These are phyloP conservation scores for Corynespora cassiicola DNA, from an alignment of 2,329 filamentous ascomycete genomes.

Conservation along the genomic window DNA sequence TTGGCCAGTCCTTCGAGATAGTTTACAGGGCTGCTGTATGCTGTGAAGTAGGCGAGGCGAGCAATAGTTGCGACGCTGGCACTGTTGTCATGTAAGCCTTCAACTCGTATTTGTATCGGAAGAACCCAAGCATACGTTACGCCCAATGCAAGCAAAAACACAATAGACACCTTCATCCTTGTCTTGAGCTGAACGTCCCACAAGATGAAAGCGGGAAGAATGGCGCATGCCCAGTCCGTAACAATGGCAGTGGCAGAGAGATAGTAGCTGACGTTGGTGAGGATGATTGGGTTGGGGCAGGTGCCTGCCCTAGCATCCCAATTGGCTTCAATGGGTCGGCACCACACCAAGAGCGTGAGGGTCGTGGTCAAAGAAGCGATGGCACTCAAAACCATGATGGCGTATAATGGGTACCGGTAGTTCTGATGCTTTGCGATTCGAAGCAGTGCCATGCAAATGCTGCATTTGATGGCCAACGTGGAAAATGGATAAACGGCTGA, in stretches of 20 bases:
- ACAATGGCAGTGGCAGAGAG: conserved; percentile 42
- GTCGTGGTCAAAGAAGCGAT: conserved; percentile 1
- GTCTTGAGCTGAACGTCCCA: conserved; percentile 48
- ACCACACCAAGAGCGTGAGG: conserved; percentile 7
- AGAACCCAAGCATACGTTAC: conserved; percentile 44
- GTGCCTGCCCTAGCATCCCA: conserved; percentile 8
- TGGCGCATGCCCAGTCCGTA: conserved; percentile 35
- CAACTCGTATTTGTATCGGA: no score
- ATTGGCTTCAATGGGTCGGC: conserved; percentile 11
- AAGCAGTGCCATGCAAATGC: conserved; percentile 3
- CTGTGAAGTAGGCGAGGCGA: conserved; percentile 49
- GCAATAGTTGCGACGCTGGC: conserved; percentile 43
- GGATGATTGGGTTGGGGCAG: background rate
- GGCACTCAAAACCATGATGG: background rate
- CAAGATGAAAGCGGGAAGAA: conserved; percentile 43
- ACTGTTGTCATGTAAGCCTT: no score
- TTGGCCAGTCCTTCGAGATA: conserved; percentile 46
- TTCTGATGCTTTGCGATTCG: background rate
- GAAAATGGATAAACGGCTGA: background rate
- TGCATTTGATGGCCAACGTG: background rate
- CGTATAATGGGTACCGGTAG: conserved; percentile 1
- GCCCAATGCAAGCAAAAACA: conserved; percentile 44
- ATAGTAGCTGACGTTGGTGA: conserved; percentile 42
- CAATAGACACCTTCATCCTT: conserved; percentile 45
- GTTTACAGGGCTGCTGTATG: conserved; percentile 42